Conservation (phyloP, 225 moss, liverwort and hornwort species). For the Rhytidiadelphus loreus region DNA sequence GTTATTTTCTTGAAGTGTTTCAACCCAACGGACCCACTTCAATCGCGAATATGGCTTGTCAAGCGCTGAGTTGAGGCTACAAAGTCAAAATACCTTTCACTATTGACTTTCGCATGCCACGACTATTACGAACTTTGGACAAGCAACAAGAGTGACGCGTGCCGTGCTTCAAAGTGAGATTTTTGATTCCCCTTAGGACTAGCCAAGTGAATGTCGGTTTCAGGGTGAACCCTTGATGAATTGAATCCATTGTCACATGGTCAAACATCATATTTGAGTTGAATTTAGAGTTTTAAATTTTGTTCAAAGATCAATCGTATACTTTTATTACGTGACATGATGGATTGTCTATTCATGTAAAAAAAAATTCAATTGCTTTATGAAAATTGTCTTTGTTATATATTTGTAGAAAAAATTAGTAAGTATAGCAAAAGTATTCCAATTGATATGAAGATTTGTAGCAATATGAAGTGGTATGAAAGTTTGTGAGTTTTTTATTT, state of each 20-base stretch:
- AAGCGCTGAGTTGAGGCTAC: rapidly evolving
- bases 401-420: not conserved
- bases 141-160: not conserved
- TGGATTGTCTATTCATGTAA: not conserved
- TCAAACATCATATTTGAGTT: not conserved
- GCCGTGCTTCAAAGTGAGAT: rapidly evolving
- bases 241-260: too few species aligned
- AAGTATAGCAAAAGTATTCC: not conserved
- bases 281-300: not conserved
- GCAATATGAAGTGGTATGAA: not conserved
- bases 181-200: not conserved
- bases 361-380: too few species aligned
- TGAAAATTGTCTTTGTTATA: not conserved
- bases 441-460: not conserved
- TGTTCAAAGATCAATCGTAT: not conserved
- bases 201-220: rapidly evolving
- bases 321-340: not conserved
- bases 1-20: not conserved
- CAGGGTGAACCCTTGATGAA: not conserved
- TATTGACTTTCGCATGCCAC: not conserved
- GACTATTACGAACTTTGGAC: rapidly evolving
- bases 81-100: not conserved
- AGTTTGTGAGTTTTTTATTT: rapidly evolving
- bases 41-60: not conserved
- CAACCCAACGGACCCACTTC: not conserved